A percentile compares a stretch with the other conserved stretches of the same genome.
phyloP scores from a whole-genome alignment of 1,284 basidiomycete species.

The Boletellus deceptivus region DNA sequence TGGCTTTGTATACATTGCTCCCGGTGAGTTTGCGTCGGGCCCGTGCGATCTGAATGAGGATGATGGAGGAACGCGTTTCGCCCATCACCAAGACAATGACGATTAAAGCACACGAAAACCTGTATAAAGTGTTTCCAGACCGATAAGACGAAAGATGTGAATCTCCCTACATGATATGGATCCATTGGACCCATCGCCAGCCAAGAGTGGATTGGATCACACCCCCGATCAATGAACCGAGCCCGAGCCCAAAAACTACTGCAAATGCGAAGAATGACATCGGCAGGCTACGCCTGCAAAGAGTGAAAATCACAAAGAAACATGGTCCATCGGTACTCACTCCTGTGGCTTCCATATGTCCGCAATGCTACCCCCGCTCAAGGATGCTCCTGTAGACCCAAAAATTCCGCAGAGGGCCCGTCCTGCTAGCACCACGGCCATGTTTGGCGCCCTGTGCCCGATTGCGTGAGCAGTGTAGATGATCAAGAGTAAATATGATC shows the following conservation, averaged over 20 bases:
- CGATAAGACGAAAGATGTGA: background rate
- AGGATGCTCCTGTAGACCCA: slow-evolving; percentile 52
- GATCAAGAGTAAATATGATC: background rate
- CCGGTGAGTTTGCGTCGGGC: slow-evolving; percentile 62
- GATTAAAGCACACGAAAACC: slow-evolving; percentile 46
- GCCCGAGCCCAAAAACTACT: slow-evolving; percentile 46
- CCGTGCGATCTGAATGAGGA: slow-evolving; percentile 59
- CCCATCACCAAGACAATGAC: slow-evolving; percentile 48
- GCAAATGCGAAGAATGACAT: slow-evolving; percentile 53
- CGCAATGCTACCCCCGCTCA: slow-evolving; percentile 63
- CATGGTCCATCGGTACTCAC: slow-evolving; percentile 9
- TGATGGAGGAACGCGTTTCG: slow-evolving; percentile 64
- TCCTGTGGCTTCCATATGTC: slow-evolving; percentile 38
- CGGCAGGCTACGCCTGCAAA: slow-evolving; percentile 49
- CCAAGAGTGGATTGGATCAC: slow-evolving; percentile 55
- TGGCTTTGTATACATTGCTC: slow-evolving; percentile 57
- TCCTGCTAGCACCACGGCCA: slow-evolving; percentile 18
- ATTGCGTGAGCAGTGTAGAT: background rate
- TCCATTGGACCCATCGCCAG: slow-evolving; percentile 72
- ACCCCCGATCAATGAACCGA: slow-evolving; percentile 53
- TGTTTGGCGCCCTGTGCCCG: slow-evolving; percentile 29
- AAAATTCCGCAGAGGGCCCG: slow-evolving; percentile 28
- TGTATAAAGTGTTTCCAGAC: slow-evolving; percentile 17
- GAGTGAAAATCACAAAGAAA: background rate
- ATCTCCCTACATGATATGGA: slow-evolving; percentile 47